Evolutionary conservation across 1,284 basidiomycete species (phyloP), one percentile per base, ranked within the genome.

Genomic region (Pholiota adiposa): DNA sequence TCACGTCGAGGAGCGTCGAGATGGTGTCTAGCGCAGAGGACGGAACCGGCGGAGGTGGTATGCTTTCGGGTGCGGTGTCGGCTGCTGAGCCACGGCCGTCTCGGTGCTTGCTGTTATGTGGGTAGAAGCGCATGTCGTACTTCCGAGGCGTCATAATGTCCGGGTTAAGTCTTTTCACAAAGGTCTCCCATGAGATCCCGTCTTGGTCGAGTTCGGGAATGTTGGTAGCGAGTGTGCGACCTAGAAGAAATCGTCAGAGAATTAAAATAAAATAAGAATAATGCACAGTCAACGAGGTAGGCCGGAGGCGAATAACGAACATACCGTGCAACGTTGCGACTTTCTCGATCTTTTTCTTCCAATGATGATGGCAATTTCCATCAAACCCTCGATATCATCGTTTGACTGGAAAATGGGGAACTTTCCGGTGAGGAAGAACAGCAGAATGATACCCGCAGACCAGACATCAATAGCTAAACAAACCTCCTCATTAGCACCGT

Each of bases 371-470:
- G 94, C 91, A 56, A 99, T 92, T 76, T 99, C 97, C 85, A 98
- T 91, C 38, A 99, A 78, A 4, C 97, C 97, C 73, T 99, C 97
- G 31, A 90, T 86, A 72, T 99, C 97, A 72, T 98, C 96, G 69
- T 87, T 93, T 25, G 96, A 94, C 70, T 96, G 94, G 78, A 99
- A 97, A 21, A 98, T 77, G 0, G 97, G 97, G 69, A 98, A 99
- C 66, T 97, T 97, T 60, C 88, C 86, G 0, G 91, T 91, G 23
- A 99, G 81, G 75, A 98, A 96, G 73, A 96, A 96, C 4, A 99
- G 81, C 0, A 99, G 76, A 56, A 98, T 97, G 70, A 92, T 90
- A 0, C 97, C 97, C 1, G 88, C 94, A 1, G 96, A 92, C 97
- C 97, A 99, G 41, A 98, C 87, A 71, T 99, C 97, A 69, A 99